Evolutionary conservation across 202 grass and related monocot species (phyloP), one percentile per base, ranked within the genome.

Genomic region (Digitaria exilis): DNA sequence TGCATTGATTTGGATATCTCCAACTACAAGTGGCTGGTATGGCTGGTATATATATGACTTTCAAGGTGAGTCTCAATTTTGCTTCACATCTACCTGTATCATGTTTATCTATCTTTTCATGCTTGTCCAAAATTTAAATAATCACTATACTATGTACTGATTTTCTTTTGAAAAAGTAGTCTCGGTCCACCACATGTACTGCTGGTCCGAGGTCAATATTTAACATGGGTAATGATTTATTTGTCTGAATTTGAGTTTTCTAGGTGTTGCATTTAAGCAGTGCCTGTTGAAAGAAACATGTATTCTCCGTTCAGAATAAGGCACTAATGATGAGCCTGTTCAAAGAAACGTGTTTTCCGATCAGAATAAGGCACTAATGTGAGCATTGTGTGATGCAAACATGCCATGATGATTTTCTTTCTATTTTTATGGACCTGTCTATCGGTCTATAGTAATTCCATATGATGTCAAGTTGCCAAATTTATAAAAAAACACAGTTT

Each of bases 61-160:
- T 32, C 25, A 76, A 84, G 84, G 88, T 90, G 61, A n/a, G 74
- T 50, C 21, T 68, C 60, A 60, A 18, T 34, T 82, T 51, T 76
- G 42, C 8, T 80, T 55, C n/a, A n/a, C n/a, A n/a, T n/a, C n/a
- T n/a, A n/a, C n/a, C n/a, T n/a, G n/a, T n/a, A n/a, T n/a, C n/a
- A 42, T 26, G 22, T 50, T 1, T 12, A 37, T 37, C 7, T 6
- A 37, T 46, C 17, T 78, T 66, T 72, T 11, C 43, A n/a, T 17
- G 48, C 21, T 52, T 50, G 51, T 54, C 50, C 18, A 54, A 54
- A 54, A 7, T 54, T 54, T 19, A 39, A 51, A 55, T 55, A n/a
- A 54, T 54, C 19, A 54, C 7, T n/a, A 21, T 39, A 39, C 37
- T 39, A 39, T 39, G 37, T 39, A 8, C 37, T n/a, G n/a, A n/a